phyloP scores from a whole-genome alignment of 108 stramenopile genomes.

The Parmales sp. region DNA sequence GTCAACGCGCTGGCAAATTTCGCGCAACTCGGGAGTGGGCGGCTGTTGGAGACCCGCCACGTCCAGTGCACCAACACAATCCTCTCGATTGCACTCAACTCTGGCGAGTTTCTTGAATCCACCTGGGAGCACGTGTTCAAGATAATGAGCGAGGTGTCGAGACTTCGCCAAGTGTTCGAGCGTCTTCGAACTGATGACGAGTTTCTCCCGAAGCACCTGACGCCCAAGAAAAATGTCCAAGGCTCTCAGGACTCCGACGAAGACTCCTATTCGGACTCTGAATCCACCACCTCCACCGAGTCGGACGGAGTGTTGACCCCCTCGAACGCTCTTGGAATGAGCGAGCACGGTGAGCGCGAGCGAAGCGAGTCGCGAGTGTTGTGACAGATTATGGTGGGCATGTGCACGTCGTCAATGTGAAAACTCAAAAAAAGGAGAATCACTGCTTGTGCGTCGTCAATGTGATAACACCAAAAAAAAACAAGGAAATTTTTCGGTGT shows the following conservation, averaged over 20 bases:
- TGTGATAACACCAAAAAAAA: too few relatives aligned
- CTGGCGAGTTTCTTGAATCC: constrained; percentile 76
- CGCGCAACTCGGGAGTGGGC: constrained; percentile 70
- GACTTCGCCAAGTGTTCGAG: constrained; percentile 69
- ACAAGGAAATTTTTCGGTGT: too few relatives aligned
- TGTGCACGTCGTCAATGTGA: too few relatives aligned
- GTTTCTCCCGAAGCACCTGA: constrained; percentile 16
- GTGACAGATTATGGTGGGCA: too few relatives aligned
- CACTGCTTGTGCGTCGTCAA: too few relatives aligned
- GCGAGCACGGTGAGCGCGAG: constrained; percentile 10
- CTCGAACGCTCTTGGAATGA: too few relatives aligned
- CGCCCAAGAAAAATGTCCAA: too few relatives aligned
- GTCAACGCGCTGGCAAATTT: constrained; percentile 80
- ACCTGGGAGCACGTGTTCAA: constrained; percentile 86
- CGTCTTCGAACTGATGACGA: constrained; percentile 40
- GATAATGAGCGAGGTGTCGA: constrained; percentile 77
- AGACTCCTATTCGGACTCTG: too few relatives aligned
- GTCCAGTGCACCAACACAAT: constrained; percentile 77
- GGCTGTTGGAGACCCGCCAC: constrained; percentile 70
- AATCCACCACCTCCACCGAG: too few relatives aligned
- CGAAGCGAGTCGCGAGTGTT: constrained; percentile 6
- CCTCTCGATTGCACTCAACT: constrained; percentile 63
- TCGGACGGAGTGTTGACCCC: too few relatives aligned
- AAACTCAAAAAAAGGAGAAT: too few relatives aligned
- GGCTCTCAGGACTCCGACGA: too few relatives aligned